These are phyloP conservation scores for Erysimum cheiranthoides DNA, from an alignment of 345 rosid species.

Conservation along the genomic window DNA sequence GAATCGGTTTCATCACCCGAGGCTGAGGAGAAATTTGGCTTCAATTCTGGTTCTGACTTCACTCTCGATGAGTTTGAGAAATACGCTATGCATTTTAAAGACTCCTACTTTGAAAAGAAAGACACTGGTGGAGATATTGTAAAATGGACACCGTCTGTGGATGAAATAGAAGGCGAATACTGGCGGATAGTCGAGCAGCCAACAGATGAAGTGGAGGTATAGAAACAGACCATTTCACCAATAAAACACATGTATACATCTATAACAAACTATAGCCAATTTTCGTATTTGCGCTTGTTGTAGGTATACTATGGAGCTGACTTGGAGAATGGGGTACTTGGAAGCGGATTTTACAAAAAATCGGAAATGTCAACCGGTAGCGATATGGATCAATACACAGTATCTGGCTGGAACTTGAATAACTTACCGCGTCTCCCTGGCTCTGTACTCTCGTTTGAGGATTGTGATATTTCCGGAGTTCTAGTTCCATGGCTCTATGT, in stretches of 20 bases:
- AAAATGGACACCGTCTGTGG: conserved; percentile 61
- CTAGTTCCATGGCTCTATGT: conserved; percentile 95
- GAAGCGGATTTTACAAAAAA: conserved; percentile 90
- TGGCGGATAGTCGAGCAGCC: conserved; percentile 96
- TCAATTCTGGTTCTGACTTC: conserved; percentile 85
- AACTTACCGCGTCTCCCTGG: conserved; percentile 94
- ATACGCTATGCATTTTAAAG: conserved; percentile 71
- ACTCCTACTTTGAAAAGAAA: conserved; percentile 63
- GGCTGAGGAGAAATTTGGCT: conserved; percentile 87
- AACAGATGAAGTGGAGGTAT: conserved; percentile 94
- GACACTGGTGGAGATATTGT: conserved; percentile 48
- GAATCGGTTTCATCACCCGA: conserved; percentile 56
- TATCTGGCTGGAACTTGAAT: conserved; percentile 92
- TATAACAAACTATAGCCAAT: neutral
- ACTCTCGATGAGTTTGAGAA: conserved; percentile 75
- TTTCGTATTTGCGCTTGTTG: neutral
- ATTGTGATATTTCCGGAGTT: conserved; percentile 92
- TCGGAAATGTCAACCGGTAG: conserved; percentile 46
- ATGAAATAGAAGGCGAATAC: conserved; percentile 91
- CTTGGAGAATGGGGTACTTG: conserved; percentile 83
- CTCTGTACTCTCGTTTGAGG: conserved; percentile 88
- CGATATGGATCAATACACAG: conserved; percentile 60
- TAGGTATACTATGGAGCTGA: conserved; percentile 98
- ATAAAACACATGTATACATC: neutral
- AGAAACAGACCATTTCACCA: conserved; percentile 7